Percentiles rank a stretch among this genome's conserved stretches.
Evolutionary conservation across 164 flowering plant genomes (phyloP).

Genomic region (Nymphaea colorata): DNA sequence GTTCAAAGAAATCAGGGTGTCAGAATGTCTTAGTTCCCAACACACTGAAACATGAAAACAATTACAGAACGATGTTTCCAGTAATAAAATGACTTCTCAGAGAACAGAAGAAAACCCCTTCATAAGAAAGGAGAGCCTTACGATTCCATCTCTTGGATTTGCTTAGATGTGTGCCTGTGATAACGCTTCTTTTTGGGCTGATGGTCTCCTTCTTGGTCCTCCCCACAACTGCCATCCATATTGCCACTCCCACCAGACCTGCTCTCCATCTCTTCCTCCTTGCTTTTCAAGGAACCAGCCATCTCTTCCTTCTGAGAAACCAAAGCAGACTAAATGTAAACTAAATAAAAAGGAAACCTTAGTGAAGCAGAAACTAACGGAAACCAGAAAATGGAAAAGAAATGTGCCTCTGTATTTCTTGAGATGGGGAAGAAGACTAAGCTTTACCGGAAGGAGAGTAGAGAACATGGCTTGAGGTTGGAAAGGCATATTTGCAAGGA

Average conservation of each 20-base stretch:
- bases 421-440: too few species aligned
- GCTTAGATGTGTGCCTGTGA: slow-evolving; percentile 80
- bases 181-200: slow-evolving; percentile 85
- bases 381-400: not conserved
- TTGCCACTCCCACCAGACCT: slow-evolving; percentile 71
- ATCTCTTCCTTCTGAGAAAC: not conserved
- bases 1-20: too few species aligned
- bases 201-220: slow-evolving; percentile 32
- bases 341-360: not conserved
- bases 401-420: too few species aligned
- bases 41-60: too few species aligned
- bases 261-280: slow-evolving; percentile 58
- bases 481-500: slow-evolving; percentile 52
- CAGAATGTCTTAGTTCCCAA: too few species aligned
- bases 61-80: too few species aligned
- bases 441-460: not conserved
- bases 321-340: not conserved
- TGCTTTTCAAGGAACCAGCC: slow-evolving; percentile 18
- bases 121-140: slow-evolving; percentile 16
- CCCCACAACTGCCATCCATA: slow-evolving; percentile 43
- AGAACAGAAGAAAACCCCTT: not conserved
- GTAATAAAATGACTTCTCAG: not conserved
- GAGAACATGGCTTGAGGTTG: slow-evolving; percentile 8
- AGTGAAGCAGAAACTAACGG: not conserved
- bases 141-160: slow-evolving; percentile 99